phyloP scores from a whole-genome alignment of 768 basidiomycete species.

The Tulasnella sp. region DNA sequence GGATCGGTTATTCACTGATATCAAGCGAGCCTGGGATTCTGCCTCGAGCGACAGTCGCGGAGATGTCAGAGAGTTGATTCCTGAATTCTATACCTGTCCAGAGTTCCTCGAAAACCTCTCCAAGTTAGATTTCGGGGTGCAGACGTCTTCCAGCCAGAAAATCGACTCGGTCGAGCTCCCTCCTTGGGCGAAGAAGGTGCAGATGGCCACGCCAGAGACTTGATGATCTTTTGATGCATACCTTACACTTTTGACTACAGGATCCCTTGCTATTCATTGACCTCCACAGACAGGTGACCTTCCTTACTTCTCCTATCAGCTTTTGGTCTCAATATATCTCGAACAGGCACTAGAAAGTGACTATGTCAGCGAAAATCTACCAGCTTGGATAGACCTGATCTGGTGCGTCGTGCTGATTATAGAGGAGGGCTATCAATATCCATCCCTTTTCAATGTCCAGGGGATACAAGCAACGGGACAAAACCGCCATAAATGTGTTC shows the following conservation, averaged over 20 bases:
- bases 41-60: constrained; percentile 82
- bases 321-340: background rate
- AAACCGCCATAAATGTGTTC: constrained; percentile 74
- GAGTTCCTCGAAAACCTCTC: constrained; percentile 85
- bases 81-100: constrained; percentile 81
- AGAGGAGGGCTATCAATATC: background rate
- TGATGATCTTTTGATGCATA: background rate
- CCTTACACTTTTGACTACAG: background rate
- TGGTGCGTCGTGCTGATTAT: constrained; percentile 44
- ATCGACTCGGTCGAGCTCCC: constrained; percentile 88
- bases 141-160: constrained; percentile 67
- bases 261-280: constrained; percentile 81
- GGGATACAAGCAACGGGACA: constrained; percentile 80
- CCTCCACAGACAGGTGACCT: constrained; percentile 65
- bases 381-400: constrained; percentile 90
- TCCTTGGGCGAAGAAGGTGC: constrained; percentile 69
- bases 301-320: background rate
- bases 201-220: background rate
- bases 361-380: constrained; percentile 76
- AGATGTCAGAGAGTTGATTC: constrained; percentile 90
- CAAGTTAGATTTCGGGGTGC: constrained; percentile 73
- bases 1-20: constrained; percentile 79
- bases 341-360: constrained; percentile 79
- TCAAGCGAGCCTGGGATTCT: constrained; percentile 77
- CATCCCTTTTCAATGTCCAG: background rate